A percentile compares a stretch with the other conserved stretches of the same genome.
These are phyloP conservation scores for Tricholoma sp. DNA, from an alignment of 768 basidiomycete genomes.

Conservation along the genomic window DNA sequence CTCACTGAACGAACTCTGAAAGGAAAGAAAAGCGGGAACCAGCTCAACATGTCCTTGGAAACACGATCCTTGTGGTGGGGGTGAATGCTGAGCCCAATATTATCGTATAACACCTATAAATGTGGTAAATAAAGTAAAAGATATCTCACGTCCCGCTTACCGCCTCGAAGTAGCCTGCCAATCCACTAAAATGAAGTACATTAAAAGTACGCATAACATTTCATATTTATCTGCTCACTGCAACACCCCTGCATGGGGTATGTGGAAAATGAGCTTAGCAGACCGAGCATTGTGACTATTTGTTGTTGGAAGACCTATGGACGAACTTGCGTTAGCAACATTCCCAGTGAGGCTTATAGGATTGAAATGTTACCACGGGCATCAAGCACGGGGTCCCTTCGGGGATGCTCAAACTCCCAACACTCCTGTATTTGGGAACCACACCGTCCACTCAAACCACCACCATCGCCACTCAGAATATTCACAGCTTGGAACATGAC, in stretches of 20 bases:
- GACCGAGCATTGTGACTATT: slow-evolving; percentile 95
- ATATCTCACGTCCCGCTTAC: slow-evolving; percentile 21
- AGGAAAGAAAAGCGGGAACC: slow-evolving; percentile 98
- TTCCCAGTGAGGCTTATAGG: background rate
- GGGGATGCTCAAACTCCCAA: slow-evolving; percentile 96
- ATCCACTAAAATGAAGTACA: slow-evolving; percentile 42
- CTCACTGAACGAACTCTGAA: slow-evolving; percentile 57
- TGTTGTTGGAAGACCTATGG: slow-evolving; percentile 81
- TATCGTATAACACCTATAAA: slow-evolving; percentile 66
- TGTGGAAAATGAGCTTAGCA: slow-evolving; percentile 81
- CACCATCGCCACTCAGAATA: slow-evolving; percentile 74
- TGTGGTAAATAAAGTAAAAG: background rate
- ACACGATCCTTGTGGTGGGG: slow-evolving; percentile 81
- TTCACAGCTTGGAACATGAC: slow-evolving; percentile 98
- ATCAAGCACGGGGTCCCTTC: slow-evolving; percentile 73
- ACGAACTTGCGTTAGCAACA: background rate
- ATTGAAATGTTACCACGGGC: slow-evolving; percentile 47
- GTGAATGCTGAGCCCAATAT: slow-evolving; percentile 89
- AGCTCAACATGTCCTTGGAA: slow-evolving; percentile 97
- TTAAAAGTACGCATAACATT: background rate
- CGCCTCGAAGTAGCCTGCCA: slow-evolving; percentile 97
- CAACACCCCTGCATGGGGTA: slow-evolving; percentile 89
- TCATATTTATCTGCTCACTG: slow-evolving; percentile 45
- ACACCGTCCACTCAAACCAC: slow-evolving; percentile 57
- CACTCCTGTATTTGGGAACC: slow-evolving; percentile 88